A percentile compares a stretch with the other conserved stretches of the same genome.
Conservation (phyloP, 345 rosid species). For the Populus nigra region DNA sequence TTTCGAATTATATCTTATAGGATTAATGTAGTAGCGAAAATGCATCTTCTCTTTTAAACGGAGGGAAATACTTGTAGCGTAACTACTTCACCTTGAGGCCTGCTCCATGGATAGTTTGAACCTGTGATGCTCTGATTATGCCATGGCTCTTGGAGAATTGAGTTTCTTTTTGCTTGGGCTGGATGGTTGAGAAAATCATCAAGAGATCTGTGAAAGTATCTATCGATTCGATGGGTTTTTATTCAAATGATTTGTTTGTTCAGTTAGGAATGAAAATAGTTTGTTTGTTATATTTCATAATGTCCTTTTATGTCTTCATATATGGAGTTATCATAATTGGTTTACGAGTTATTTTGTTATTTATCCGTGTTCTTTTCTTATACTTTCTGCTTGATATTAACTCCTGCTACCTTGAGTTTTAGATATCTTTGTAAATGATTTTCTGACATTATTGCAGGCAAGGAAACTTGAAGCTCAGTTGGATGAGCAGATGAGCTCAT, state of each 20-base stretch:
- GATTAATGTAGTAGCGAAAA: not conserved
- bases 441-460: conserved; percentile 49
- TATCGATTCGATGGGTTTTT: not conserved
- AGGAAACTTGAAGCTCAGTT: conserved; percentile 95
- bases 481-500: conserved; percentile 93
- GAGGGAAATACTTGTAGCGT: not conserved
- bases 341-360: not conserved
- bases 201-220: not conserved
- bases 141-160: not conserved
- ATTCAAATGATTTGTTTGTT: not conserved
- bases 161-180: not conserved
- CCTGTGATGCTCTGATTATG: not conserved
- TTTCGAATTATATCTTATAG: not conserved
- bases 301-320: not conserved
- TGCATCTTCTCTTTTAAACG: not conserved
- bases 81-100: not conserved
- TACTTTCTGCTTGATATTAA: not conserved
- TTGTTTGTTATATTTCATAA: not conserved
- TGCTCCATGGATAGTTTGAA: not conserved
- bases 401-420: not conserved
- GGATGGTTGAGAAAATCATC: not conserved
- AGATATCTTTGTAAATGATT: not conserved
- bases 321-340: not conserved
- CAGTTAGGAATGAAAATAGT: not conserved
- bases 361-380: not conserved